Conservation (phyloP, 75 land plant species). For the Gnetum montanum region DNA sequence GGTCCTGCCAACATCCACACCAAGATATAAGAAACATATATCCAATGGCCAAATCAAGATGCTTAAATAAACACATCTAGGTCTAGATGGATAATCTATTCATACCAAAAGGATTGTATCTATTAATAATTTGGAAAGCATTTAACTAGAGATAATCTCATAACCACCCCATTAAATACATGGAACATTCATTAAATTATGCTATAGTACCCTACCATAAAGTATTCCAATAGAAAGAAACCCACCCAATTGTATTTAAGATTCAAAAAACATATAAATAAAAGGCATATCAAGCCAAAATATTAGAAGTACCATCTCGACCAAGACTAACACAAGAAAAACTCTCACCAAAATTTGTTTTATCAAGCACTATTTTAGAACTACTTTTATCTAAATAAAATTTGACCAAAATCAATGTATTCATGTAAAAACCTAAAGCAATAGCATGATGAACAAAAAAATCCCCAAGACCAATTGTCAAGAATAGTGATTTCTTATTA, state of each 20-base stretch:
- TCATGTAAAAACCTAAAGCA: conserved; percentile 1
- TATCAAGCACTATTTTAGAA: background rate
- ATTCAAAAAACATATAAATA: background rate
- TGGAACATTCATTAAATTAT: background rate
- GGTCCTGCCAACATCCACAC: conserved; percentile 1
- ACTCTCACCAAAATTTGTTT: conserved; percentile 4
- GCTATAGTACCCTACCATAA: background rate
- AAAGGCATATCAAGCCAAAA: conserved; percentile 1
- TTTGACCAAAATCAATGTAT: conserved; percentile 4
- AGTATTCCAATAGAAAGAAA: background rate
- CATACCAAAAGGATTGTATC: background rate
- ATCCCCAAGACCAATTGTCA: conserved; percentile 2
- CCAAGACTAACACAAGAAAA: conserved; percentile 1
- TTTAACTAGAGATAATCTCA: background rate
- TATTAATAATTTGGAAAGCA: background rate
- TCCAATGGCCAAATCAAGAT: conserved; percentile 4
- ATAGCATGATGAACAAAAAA: conserved; percentile 6
- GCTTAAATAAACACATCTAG: background rate
- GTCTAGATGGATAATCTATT: background rate
- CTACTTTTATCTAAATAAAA: no score
- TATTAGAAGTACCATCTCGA: background rate
- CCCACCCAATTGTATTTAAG: background rate
- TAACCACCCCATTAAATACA: conserved; percentile 1
- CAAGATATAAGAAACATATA: conserved; percentile 1
- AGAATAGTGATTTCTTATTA: background rate